Conservation (phyloP, 2,329 filamentous ascomycete genomes). For the Aspergillus tamarii region DNA sequence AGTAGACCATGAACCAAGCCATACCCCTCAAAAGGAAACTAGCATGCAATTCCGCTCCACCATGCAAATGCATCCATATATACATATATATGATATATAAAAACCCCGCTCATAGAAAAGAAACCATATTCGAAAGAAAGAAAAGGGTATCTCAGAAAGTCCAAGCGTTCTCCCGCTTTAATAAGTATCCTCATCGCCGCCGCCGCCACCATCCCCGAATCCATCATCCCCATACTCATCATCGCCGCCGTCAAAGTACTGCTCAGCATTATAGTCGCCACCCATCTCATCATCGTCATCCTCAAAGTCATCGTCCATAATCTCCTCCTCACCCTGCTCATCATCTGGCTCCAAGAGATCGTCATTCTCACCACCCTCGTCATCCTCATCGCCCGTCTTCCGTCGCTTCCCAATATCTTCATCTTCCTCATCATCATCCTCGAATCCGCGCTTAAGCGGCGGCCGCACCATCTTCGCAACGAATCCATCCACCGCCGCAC, state of each 20-base stretch:
- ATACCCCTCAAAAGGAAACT: neutral
- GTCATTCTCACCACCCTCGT: slow-evolving; percentile 36
- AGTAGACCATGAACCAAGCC: too few relatives aligned
- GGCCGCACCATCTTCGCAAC: slow-evolving; percentile 22
- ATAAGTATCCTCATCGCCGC: slow-evolving; percentile 52
- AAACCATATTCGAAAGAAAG: slow-evolving; percentile 16
- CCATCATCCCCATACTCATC: slow-evolving; percentile 58
- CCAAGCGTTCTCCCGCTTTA: slow-evolving; percentile 22
- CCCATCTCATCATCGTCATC: slow-evolving; percentile 62
- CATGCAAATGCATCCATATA: neutral
- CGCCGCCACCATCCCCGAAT: slow-evolving; percentile 57
- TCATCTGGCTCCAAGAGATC: slow-evolving; percentile 48
- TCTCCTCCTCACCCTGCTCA: slow-evolving; percentile 53
- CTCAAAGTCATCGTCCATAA: slow-evolving; percentile 62
- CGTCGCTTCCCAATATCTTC: slow-evolving; percentile 37
- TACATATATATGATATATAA: neutral
- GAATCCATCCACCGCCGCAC: slow-evolving; percentile 35
- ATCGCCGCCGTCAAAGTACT: slow-evolving; percentile 66
- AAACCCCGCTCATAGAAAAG: neutral
- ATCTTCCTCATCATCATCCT: slow-evolving; percentile 49
- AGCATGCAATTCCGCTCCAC: neutral
- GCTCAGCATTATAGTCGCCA: slow-evolving; percentile 66
- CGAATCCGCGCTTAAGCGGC: slow-evolving; percentile 43
- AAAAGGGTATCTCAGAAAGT: slow-evolving; percentile 35
- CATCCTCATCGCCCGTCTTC: slow-evolving; percentile 34